Conservation (phyloP, 441 rosid species). For the Pelargonium fulgidum region DNA sequence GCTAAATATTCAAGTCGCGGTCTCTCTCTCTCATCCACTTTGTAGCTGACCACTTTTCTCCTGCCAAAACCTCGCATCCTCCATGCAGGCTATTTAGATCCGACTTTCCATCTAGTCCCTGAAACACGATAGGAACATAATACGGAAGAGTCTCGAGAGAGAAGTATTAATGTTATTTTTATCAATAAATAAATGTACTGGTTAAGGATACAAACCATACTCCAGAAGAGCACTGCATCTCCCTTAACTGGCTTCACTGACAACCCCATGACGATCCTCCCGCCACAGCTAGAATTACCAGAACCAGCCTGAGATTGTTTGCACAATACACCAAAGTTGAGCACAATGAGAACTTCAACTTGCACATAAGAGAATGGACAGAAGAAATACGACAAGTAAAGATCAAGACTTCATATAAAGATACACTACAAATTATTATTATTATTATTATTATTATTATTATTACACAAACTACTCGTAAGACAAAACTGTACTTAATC, state of each 20-base stretch:
- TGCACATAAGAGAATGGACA: neutral
- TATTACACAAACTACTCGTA: too few species aligned
- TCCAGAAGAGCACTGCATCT: constrained; percentile 94
- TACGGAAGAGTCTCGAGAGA: too few species aligned
- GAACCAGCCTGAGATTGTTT: constrained; percentile 67
- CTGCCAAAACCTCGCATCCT: constrained; percentile 79
- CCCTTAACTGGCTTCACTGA: constrained; percentile 79
- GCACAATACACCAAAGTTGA: too few species aligned
- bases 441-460: too few species aligned
- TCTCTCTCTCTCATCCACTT: constrained; percentile 93
- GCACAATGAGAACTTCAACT: neutral
- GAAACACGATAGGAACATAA: constrained; percentile 3
- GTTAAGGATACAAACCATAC: constrained; percentile 63
- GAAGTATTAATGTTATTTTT: neutral
- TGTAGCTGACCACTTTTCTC: constrained; percentile 97
- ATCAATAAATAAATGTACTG: neutral
- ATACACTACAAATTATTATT: neutral
- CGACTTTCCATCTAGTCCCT: constrained; percentile 93
- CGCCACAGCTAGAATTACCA: constrained; percentile 77
- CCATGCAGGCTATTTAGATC: constrained; percentile 89
- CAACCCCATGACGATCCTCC: constrained; percentile 65
- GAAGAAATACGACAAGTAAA: neutral
- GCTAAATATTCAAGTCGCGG: constrained; percentile 32
- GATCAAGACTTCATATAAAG: neutral
- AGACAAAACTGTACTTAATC: too few species aligned